Evolutionary conservation across 495 filamentous ascomycete species (phyloP), one percentile per base, ranked within the genome.

Genomic region (Thermochaetoides thermophila): DNA sequence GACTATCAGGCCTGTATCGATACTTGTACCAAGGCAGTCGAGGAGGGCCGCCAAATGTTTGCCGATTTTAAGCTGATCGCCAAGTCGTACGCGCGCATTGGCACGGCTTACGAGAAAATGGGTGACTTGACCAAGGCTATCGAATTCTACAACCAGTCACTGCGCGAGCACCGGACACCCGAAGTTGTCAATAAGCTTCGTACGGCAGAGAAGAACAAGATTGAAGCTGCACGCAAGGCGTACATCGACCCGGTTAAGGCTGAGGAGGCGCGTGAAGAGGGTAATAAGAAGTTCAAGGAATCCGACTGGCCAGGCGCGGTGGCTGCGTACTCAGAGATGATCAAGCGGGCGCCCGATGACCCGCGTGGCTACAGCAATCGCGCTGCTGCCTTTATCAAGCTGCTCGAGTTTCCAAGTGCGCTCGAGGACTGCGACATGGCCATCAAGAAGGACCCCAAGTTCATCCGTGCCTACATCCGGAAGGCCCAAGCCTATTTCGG

Each of bases 41-140:
- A 92, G 49, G 78, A 94, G 57, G 89, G 86, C 37, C 71, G 91
- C 28, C 69, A 79, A 33, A 68, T 84, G 31, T 75, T 84, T 21
- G 82, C 87, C 34, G 91, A 96, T 60, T 99, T 96, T 64, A 96
- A 96, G 70, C 65, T 81, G 40, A 82, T 96, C 47, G 89, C 89
- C 49, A 97, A 96, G 75, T 84, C 89, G 10, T 95, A 84, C 45
- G 83, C 83, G 7, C 79, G 89, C 33, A 87, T 96, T 45, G 89
- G 89, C 34, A 69, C 76, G 11, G 71, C 87, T 1, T 84, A 94
- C 52, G 87, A 96, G 66, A 95, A 89, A 64, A 49, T 74, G 39
- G 80, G 76, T 37, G 78, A 99, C 45, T 68, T 89, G 25, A 49
- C 64, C 25, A 73, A 78, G 40, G 87, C 91, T 19, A 82, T 99